phyloP scores from a whole-genome alignment of 1,139 yeast species.

The Hyphopichia khmerensis region DNA sequence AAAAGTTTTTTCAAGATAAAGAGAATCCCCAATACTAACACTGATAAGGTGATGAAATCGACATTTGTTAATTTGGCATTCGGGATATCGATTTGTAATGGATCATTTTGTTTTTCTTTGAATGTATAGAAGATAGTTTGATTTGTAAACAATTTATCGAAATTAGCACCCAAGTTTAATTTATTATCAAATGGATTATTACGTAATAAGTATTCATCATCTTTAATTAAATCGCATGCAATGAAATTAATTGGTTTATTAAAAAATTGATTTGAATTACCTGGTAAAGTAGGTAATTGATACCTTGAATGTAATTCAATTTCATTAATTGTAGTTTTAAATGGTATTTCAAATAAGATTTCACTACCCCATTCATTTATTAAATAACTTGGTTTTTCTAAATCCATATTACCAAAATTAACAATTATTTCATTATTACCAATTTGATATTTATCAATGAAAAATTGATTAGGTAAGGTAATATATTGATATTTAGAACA shows the following conservation, averaged over 20 bases:
- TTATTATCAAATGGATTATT: conserved; percentile 41
- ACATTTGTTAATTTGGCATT: neutral
- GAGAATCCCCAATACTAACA: neutral
- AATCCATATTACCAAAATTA: conserved; percentile 33
- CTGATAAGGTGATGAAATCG: neutral
- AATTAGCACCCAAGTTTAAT: conserved; percentile 31
- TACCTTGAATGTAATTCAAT: conserved; percentile 40
- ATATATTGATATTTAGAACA: conserved; percentile 38
- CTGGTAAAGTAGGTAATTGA: conserved; percentile 25
- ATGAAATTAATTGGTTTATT: conserved; percentile 15
- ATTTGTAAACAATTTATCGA: conserved; percentile 38
- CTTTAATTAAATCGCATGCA: conserved; percentile 31
- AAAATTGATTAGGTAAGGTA: conserved; percentile 32
- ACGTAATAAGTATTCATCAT: conserved; percentile 22
- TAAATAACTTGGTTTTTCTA: conserved; percentile 45
- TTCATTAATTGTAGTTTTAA: conserved; percentile 13
- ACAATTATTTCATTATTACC: conserved; percentile 27
- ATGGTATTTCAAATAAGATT: conserved; percentile 28
- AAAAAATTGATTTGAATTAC: neutral
- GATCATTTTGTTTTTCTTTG: neutral
- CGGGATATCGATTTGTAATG: neutral
- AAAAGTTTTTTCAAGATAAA: neutral
- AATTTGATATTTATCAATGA: conserved; percentile 41
- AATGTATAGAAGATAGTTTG: conserved; percentile 44
- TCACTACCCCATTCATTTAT: conserved; percentile 49